A percentile compares a stretch with the other conserved stretches of the same genome.
These are phyloP conservation scores for Sarcomyxa edulis DNA, from an alignment of 768 basidiomycete genomes.

Conservation along the genomic window DNA sequence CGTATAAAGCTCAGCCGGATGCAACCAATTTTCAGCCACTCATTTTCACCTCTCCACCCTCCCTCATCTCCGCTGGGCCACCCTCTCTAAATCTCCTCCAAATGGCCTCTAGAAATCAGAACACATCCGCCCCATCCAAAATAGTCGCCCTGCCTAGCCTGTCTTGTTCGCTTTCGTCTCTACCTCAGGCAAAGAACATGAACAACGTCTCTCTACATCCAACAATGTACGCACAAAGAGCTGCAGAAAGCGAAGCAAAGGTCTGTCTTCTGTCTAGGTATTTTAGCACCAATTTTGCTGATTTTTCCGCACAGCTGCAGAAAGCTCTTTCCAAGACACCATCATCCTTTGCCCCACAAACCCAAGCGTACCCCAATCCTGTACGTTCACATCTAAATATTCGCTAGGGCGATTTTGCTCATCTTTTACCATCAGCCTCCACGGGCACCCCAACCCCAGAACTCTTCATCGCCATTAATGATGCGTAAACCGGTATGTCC, in stretches of 20 bases:
- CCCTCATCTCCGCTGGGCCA: slow-evolving; percentile 10
- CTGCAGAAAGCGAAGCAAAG: slow-evolving; percentile 74
- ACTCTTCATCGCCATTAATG: slow-evolving; percentile 44
- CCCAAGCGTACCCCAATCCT: slow-evolving; percentile 28
- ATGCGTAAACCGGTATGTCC: slow-evolving; percentile 48
- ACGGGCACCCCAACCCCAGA: slow-evolving; percentile 23
- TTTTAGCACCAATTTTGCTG: slow-evolving; percentile 7
- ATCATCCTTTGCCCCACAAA: slow-evolving; percentile 28
- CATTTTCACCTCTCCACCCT: slow-evolving; percentile 10
- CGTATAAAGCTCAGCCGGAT: no score
- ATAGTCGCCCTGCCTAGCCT: slow-evolving; percentile 71
- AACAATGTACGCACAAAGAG: slow-evolving; percentile 62
- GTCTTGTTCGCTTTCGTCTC: slow-evolving; percentile 58
- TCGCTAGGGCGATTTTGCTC: slow-evolving; percentile 3
- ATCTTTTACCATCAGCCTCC: slow-evolving; percentile 23
- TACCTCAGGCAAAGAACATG: slow-evolving; percentile 71
- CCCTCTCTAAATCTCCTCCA: slow-evolving; percentile 14
- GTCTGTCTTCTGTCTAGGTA: slow-evolving; percentile 26
- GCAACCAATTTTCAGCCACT: no score
- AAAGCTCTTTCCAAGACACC: slow-evolving; percentile 57
- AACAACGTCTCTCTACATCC: slow-evolving; percentile 62
- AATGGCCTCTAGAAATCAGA: slow-evolving; percentile 31
- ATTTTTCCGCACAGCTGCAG: slow-evolving; percentile 38
- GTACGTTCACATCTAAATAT: slow-evolving; percentile 23
- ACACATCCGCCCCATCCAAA: slow-evolving; percentile 37